Evolutionary conservation across 371 early-diverging fungal species (phyloP), one percentile per base, ranked within the genome.

Genomic region (Mucor saturninus): DNA sequence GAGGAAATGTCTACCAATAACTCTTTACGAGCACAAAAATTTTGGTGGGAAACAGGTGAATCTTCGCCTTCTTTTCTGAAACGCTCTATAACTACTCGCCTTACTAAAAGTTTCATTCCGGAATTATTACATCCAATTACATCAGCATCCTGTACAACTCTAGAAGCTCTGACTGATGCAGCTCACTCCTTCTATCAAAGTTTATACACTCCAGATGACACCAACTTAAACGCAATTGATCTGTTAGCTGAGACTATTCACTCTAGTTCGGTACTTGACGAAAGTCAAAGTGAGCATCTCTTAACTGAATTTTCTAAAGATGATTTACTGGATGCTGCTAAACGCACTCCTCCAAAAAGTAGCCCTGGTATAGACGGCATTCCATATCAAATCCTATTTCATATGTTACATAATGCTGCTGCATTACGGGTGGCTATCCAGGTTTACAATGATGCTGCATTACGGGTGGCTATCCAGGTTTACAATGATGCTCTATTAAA

Each of bases 351-450:
- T 2, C 45, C 30, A 8, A 35, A 29, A 9, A 43, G 59, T 13
- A 59, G 69, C 5, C 67, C 73, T 14, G 68, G 73, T 3, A 14
- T 43, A 8, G 67, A 73, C 30, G 69, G 73, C 4, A 26, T 73
- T 15, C 67, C 73, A 31, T 73, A 66, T 37, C 67, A 69, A 48
- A n/a, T 69, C 37, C 59, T 64, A 35, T 35, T 35, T 7, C 35
- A 35, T 35, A 7, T 35, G 5, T 35, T 35, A 35, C 40, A 39
- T 28, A n/a, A 9, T 35, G 0, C 46, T 67, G 3, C 8, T 62
- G 7, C 29, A 58, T 1, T 21, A 15, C 15, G 37, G 35, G 14
- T 2, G 31, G 11, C 10, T n/a, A 3, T 42, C 4, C 43, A 42
- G 11, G 43, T 42, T 3, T 42, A 42, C n/a, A n/a, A n/a, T n/a